Conservation (phyloP, 495 filamentous ascomycete species). For the Cercophora sp. region DNA sequence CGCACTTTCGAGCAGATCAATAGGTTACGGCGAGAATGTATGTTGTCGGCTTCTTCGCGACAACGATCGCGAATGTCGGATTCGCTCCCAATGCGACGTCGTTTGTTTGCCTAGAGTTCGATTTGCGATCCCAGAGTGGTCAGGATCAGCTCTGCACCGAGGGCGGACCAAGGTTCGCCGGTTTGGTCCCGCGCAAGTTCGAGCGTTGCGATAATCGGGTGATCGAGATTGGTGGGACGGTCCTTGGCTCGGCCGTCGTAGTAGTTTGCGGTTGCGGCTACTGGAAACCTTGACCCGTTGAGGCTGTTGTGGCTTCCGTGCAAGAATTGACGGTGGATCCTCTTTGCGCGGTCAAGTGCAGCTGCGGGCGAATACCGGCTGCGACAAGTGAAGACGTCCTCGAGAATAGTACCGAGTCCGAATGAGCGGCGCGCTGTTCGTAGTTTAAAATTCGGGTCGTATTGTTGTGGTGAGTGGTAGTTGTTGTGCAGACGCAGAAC, state of each 20-base stretch:
- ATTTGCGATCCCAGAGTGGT: slow-evolving; percentile 20
- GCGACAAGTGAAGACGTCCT: too few relatives aligned
- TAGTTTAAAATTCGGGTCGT: slow-evolving; percentile 5
- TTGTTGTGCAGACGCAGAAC: slow-evolving; percentile 17
- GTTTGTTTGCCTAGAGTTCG: slow-evolving; percentile 6
- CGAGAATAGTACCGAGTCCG: too few relatives aligned
- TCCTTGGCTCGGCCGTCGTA: neutral
- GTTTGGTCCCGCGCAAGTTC: neutral
- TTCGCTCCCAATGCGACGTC: neutral
- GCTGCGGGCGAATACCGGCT: neutral
- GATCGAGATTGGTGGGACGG: too few relatives aligned
- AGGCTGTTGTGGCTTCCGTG: neutral
- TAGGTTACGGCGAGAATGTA: slow-evolving; percentile 15
- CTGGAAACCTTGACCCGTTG: too few relatives aligned
- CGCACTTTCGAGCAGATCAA: slow-evolving; percentile 29
- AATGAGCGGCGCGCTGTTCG: too few relatives aligned
- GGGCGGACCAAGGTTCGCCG: slow-evolving; percentile 9
- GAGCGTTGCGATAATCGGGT: neutral
- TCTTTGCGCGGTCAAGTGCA: neutral
- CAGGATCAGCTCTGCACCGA: slow-evolving; percentile 32
- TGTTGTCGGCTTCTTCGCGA: slow-evolving; percentile 17
- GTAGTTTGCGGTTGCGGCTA: neutral
- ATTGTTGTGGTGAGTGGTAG: slow-evolving; percentile 9
- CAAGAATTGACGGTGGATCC: neutral
- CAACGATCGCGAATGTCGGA: slow-evolving; percentile 21